phyloP scores from a whole-genome alignment of 2,329 filamentous ascomycete species.

The Hymenoscyphus infarciens region DNA sequence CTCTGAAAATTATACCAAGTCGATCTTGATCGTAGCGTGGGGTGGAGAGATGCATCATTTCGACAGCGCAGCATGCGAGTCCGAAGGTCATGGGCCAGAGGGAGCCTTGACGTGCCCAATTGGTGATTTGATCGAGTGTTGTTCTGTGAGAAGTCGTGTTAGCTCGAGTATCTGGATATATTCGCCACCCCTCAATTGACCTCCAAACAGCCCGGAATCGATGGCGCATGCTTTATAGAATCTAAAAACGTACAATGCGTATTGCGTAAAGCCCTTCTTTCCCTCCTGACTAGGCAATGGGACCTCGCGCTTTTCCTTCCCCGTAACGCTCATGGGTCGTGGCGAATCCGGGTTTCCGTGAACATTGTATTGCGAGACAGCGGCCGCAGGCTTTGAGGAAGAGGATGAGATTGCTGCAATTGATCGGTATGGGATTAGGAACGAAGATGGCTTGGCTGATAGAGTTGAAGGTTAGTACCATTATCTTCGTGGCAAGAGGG shows the following conservation, averaged over 20 bases:
- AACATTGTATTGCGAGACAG: slow-evolving; percentile 52
- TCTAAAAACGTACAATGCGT: slow-evolving; percentile 67
- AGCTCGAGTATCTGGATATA: slow-evolving; percentile 6
- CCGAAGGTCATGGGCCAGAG: slow-evolving; percentile 89
- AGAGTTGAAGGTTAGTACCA: neutral
- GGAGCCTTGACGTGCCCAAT: slow-evolving; percentile 81
- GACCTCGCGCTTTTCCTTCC: slow-evolving; percentile 62
- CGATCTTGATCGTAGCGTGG: slow-evolving; percentile 88
- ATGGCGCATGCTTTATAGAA: neutral
- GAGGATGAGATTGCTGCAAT: slow-evolving; percentile 63
- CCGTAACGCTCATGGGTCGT: slow-evolving; percentile 47
- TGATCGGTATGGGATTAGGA: slow-evolving; percentile 61
- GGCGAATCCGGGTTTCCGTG: slow-evolving; percentile 50
- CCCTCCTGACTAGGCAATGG: slow-evolving; percentile 73
- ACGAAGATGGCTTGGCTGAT: slow-evolving; percentile 62
- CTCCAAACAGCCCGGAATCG: neutral
- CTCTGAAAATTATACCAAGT: slow-evolving; percentile 85
- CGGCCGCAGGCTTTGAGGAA: slow-evolving; percentile 58
- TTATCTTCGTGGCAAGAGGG: slow-evolving; percentile 18
- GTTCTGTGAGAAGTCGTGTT: slow-evolving; percentile 50
- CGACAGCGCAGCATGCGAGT: slow-evolving; percentile 82
- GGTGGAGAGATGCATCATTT: slow-evolving; percentile 90
- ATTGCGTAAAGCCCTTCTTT: slow-evolving; percentile 79
- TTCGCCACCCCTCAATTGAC: neutral
- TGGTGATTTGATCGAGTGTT: slow-evolving; percentile 73